phyloP scores from a whole-genome alignment of 2,329 filamentous ascomycete genomes.

The Fusarium liriodendri region DNA sequence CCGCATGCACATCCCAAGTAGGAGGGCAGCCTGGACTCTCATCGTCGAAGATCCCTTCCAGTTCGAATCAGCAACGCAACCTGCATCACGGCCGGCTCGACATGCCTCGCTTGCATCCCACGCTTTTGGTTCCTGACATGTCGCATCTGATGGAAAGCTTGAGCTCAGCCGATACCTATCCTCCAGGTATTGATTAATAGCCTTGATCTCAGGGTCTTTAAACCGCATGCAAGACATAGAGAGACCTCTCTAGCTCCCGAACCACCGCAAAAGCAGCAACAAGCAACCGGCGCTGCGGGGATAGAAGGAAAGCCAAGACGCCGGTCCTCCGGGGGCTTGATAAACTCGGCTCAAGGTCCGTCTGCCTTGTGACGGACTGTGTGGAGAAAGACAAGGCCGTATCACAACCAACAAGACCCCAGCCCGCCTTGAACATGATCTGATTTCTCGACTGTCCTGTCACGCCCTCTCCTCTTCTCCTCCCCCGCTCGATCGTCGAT shows the following conservation, averaged over 20 bases:
- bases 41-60: conserved; percentile 28
- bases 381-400: not conserved
- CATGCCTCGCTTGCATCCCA: conserved; percentile 1
- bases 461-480: not conserved
- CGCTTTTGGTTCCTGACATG: conserved; percentile 1
- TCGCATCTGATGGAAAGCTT: conserved; percentile 5
- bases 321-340: not conserved
- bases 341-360: not conserved
- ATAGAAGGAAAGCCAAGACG: not conserved
- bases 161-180: not conserved
- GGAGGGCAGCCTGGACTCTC: not conserved
- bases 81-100: not conserved
- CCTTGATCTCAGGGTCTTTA: not conserved
- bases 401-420: not conserved
- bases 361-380: not conserved
- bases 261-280: not conserved
- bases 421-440: not conserved
- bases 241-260: not conserved
- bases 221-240: not conserved
- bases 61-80: conserved; percentile 5
- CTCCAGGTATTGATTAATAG: not conserved
- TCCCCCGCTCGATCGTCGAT: conserved; percentile 1
- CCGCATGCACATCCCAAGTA: conserved; percentile 3
- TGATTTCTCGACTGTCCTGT: conserved; percentile 5
- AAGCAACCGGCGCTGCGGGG: not conserved